phyloP scores from a whole-genome alignment of 2,329 filamentous ascomycete genomes.

The Fusarium mundagurra region DNA sequence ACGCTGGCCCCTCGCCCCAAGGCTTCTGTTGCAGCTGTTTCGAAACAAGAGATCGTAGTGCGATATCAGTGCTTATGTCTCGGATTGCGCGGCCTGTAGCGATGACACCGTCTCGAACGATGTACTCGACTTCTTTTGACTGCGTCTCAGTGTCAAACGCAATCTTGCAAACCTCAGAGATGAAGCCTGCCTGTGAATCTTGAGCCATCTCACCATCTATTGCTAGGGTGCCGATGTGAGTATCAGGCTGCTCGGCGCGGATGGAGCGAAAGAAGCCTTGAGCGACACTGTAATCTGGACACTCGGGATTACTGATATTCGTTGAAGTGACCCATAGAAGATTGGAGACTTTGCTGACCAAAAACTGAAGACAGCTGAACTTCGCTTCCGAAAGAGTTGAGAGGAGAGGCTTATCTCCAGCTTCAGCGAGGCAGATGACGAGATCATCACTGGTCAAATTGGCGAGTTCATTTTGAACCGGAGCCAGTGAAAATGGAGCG shows the following conservation, averaged over 20 bases:
- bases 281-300: not conserved
- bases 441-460: not conserved
- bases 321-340: not conserved
- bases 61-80: not conserved
- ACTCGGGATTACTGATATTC: fast-evolving
- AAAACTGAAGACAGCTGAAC: not conserved
- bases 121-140: not conserved
- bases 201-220: fast-evolving
- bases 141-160: not conserved
- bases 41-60: not conserved
- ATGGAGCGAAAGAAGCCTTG: slow-evolving; percentile 1
- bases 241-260: not conserved
- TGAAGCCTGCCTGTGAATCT: fast-evolving
- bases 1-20: not conserved
- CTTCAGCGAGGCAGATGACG: not conserved
- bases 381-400: not conserved
- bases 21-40: not conserved
- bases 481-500: fast-evolving
- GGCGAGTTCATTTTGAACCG: fast-evolving
- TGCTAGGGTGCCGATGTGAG: not conserved
- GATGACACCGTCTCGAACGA: not conserved
- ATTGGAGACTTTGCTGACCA: not conserved
- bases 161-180: not conserved
- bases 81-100: not conserved
- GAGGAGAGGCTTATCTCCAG: not conserved